Percentiles rank a stretch among this genome's conserved stretches.
Evolutionary conservation across 495 filamentous ascomycete genomes (phyloP).

Genomic region (Alectoria sarmentosa): DNA sequence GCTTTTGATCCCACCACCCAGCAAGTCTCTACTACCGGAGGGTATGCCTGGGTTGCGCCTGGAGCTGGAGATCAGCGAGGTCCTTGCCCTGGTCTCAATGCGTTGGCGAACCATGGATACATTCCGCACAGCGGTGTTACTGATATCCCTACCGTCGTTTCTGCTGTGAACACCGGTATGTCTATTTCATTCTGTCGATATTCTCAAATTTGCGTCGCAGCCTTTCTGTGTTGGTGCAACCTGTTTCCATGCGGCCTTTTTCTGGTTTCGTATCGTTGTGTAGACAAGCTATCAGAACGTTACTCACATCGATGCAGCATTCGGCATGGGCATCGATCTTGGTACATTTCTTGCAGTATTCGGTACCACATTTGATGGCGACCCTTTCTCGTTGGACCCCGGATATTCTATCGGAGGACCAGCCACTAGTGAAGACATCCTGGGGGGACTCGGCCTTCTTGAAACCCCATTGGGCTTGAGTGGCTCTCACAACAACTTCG

Average conservation of each 20-base stretch:
- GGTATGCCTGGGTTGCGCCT: constrained; percentile 36
- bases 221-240: background rate
- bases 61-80: constrained; percentile 38
- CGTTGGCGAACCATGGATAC: constrained; percentile 49
- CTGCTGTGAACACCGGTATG: constrained; percentile 27
- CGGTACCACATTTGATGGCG: constrained; percentile 45
- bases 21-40: constrained; percentile 26
- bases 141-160: constrained; percentile 31
- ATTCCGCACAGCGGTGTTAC: constrained; percentile 46
- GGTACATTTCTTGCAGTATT: constrained; percentile 44
- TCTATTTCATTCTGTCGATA: background rate
- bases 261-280: background rate
- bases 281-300: background rate
- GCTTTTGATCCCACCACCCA: constrained; percentile 20
- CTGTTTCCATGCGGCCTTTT: background rate
- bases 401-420: constrained; percentile 38
- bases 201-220: background rate
- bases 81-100: constrained; percentile 47
- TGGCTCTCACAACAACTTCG: constrained; percentile 50
- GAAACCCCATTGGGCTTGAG: constrained; percentile 37
- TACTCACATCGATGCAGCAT: constrained; percentile 29
- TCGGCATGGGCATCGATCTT: constrained; percentile 46
- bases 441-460: constrained; percentile 31
- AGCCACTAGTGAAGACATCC: constrained; percentile 25
- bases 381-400: constrained; percentile 36